phyloP scores from a whole-genome alignment of 257 asterid genomes.

The Solanum etuberosum region DNA sequence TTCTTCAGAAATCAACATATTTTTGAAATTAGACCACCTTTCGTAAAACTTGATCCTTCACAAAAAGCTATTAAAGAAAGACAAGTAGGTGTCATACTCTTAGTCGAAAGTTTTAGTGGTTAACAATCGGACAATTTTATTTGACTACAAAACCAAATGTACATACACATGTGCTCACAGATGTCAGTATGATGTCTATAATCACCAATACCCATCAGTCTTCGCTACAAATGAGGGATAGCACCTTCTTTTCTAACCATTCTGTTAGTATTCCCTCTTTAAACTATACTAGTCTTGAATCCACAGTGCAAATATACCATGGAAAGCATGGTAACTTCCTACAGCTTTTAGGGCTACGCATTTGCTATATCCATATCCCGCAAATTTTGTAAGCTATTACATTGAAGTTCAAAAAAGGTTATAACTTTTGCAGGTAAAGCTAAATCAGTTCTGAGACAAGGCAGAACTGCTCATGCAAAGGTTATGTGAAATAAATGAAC shows the following conservation, averaged over 20 bases:
- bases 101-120: background rate
- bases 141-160: background rate
- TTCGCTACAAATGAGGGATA: background rate
- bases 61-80: background rate
- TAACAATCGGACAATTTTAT: background rate
- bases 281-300: background rate
- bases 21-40: background rate
- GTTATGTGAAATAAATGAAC: background rate
- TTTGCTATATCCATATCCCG: background rate
- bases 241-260: background rate
- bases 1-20: background rate
- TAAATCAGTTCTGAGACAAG: background rate
- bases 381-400: background rate
- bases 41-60: background rate
- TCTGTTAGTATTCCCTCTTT: background rate
- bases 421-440: background rate
- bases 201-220: background rate
- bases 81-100: background rate
- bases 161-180: background rate
- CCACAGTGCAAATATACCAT: background rate
- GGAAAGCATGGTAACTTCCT: background rate
- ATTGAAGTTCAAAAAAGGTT: background rate
- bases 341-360: background rate
- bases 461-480: background rate
- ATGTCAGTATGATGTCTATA: background rate